Evolutionary conservation across 2,329 filamentous ascomycete species (phyloP), one percentile per base, ranked within the genome.

Genomic region (Aspergillus terreus): DNA sequence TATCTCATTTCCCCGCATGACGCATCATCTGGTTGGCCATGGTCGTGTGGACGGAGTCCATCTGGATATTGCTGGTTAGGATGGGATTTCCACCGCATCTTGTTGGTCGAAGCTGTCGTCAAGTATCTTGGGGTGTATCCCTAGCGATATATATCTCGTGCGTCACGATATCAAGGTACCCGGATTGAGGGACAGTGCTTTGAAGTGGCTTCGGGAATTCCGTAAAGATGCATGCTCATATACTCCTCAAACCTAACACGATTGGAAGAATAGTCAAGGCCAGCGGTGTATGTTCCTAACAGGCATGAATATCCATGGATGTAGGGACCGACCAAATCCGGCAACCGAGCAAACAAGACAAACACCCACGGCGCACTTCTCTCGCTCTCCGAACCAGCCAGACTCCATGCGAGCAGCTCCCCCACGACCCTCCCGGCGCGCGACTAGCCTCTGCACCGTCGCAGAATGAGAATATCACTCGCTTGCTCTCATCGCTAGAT

Each of bases 391-490:
- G 17, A 40, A 40, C 40, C 15, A 21, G 17, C 21, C 40, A 43
- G 25, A 36, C 12, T 36, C 10, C 33, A 27, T 27, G 25, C 25
- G 25, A 27, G 9, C 25, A 27, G 15, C 21, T 25, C 40, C 12
- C n/a, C 17, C 40, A 17, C 40, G 21, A 32, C 32, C 32, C 9
- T 46, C 10, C 7, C 10, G 14, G 32, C 27, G 27, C 12, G 11
- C 25, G 7, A 17, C n/a, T 45, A 10, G 17, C n/a, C 17, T 46
- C 15, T 17, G 25, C 19, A 11, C 44, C 25, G 15, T 52, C 36
- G 46, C 51, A 44, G 49, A 33, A 53, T 57, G 51, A 44, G 42
- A 52, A 33, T 17, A 10, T 47, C n/a, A 23, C 21, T 25, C 19
- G 38, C 21, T 25, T 6, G 21, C 14, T 44, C 21, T 15, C n/a